phyloP scores from a whole-genome alignment of 768 basidiomycete species.

The Dentipellis fragilis region DNA sequence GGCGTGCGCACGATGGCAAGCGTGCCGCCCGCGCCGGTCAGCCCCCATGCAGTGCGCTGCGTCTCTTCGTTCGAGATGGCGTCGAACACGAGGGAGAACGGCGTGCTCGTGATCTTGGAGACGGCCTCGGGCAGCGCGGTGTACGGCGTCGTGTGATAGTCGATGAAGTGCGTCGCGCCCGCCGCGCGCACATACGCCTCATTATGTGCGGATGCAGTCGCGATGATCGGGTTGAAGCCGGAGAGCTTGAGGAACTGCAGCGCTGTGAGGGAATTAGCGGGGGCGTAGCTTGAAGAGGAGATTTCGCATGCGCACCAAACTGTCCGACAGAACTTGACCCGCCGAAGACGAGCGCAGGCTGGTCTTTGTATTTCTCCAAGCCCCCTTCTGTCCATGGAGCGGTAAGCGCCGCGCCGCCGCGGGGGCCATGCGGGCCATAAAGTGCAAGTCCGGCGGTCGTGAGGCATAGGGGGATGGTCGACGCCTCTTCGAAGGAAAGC shows the following conservation, averaged over 20 bases:
- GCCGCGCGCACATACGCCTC: constrained; percentile 1
- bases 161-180: constrained; percentile 12
- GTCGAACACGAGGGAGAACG: constrained; percentile 12
- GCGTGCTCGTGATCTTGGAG: constrained; percentile 6
- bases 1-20: constrained; percentile 7
- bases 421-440: constrained; percentile 1
- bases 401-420: constrained; percentile 2
- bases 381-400: constrained; percentile 7
- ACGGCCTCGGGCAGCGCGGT: constrained; percentile 1
- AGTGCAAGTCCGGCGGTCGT: constrained; percentile 17
- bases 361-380: constrained; percentile 1
- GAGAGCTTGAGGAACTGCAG: constrained; percentile 7
- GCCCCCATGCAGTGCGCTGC: constrained; percentile 6
- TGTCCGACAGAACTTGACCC: constrained; percentile 13
- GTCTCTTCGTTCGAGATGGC: constrained; percentile 3
- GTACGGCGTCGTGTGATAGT: constrained; percentile 9
- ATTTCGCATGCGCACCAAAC: constrained; percentile 3
- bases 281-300: neutral
- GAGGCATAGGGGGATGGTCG: constrained; percentile 16
- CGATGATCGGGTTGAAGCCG: constrained; percentile 12
- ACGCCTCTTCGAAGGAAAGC: constrained; percentile 14
- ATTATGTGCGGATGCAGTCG: constrained; percentile 8
- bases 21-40: constrained; percentile 11
- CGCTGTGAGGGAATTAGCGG: neutral
- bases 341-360: constrained; percentile 11